A percentile compares a stretch with the other conserved stretches of the same genome.
Conservation (phyloP, 306 rosid species). For the Quillaja saponaria region DNA sequence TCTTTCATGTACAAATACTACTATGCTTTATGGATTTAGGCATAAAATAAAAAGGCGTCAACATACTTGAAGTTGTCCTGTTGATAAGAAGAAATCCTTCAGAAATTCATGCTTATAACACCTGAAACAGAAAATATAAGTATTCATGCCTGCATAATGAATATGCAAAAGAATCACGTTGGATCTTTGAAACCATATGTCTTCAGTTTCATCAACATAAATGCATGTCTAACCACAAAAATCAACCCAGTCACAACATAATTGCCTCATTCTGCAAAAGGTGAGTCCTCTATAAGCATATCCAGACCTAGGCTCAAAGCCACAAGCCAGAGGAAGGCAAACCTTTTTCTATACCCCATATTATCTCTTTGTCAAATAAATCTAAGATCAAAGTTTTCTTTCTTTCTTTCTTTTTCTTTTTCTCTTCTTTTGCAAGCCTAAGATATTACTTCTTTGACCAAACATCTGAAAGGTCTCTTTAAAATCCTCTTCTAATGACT, state of each 20-base stretch:
- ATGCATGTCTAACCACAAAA: conserved; percentile 1
- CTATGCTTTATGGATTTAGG: too few species aligned
- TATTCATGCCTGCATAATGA: conserved; percentile 24
- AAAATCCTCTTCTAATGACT: not conserved
- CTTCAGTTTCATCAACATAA: conserved; percentile 17
- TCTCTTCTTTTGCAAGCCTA: too few species aligned
- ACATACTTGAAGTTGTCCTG: conserved; percentile 94
- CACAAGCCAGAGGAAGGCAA: not conserved
- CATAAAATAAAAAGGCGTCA: too few species aligned
- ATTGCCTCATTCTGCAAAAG: not conserved
- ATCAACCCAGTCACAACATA: conserved; percentile 3
- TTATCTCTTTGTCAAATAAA: too few species aligned
- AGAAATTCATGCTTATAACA: conserved; percentile 85
- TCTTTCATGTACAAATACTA: too few species aligned
- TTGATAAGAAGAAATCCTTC: conserved; percentile 91
- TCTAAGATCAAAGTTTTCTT: too few species aligned
- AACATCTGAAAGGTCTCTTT: not conserved
- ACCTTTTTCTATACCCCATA: too few species aligned
- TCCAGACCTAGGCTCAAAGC: too few species aligned
- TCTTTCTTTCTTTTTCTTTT: too few species aligned
- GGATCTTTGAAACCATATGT: conserved; percentile 15
- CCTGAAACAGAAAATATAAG: conserved; percentile 55
- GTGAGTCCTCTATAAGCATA: not conserved
- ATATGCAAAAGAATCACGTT: conserved; percentile 18
- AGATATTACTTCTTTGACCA: too few species aligned